Evolutionary conservation across 371 early-diverging fungal species (phyloP).

Genomic region (Circinella minor): DNA sequence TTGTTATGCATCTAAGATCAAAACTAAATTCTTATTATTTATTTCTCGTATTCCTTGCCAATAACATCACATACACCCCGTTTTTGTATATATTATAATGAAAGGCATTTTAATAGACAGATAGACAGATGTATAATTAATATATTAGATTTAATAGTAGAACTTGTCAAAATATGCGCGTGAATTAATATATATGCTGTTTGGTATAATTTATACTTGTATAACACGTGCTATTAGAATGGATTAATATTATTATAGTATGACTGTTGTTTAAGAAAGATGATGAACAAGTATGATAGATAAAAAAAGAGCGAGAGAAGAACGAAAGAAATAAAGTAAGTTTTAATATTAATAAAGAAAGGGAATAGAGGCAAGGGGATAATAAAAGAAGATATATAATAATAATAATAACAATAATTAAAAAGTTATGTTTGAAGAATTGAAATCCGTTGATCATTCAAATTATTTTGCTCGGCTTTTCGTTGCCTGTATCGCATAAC

Average conservation of each 20-base stretch:
- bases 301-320: not conserved
- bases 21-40: no score
- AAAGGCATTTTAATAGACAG: no score
- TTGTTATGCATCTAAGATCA: no score
- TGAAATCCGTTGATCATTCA: not conserved
- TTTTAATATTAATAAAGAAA: not conserved
- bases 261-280: not conserved
- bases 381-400: not conserved
- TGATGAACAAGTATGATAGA: not conserved
- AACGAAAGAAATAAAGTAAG: not conserved
- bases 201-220: no score
- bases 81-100: no score
- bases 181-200: no score
- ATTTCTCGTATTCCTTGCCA: no score
- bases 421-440: not conserved
- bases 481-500: conserved; percentile 20
- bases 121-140: no score
- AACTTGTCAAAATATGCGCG: no score
- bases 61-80: no score
- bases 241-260: not conserved
- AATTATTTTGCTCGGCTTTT: conserved; percentile 16
- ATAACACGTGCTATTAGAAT: no score
- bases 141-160: no score
- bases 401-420: not conserved
- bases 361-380: not conserved